These are phyloP conservation scores for Candida anutae DNA, from an alignment of 1,139 yeast genomes.

Conservation along the genomic window DNA sequence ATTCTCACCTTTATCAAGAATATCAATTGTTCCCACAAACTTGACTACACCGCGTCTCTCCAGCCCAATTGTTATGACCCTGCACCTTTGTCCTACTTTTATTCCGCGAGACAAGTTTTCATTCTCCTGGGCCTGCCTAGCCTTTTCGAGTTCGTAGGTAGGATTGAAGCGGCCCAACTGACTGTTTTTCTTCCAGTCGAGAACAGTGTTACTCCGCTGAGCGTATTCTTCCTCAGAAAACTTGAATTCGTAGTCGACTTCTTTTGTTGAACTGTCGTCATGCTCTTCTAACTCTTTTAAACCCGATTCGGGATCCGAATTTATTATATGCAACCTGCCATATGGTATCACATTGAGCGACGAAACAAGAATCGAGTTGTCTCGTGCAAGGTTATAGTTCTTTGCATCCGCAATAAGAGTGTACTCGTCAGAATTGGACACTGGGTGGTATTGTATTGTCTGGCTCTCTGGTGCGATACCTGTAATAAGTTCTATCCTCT, in stretches of 20 bases:
- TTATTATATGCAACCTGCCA: conserved; percentile 47
- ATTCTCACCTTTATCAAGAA: conserved; percentile 39
- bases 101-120: conserved; percentile 15
- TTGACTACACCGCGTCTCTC: conserved; percentile 62
- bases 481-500: conserved; percentile 60
- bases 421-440: conserved; percentile 31
- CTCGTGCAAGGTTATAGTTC: conserved; percentile 11
- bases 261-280: conserved; percentile 11
- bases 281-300: conserved; percentile 33
- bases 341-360: conserved; percentile 23
- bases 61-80: conserved; percentile 36
- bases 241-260: conserved; percentile 30
- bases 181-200: conserved; percentile 66
- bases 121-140: conserved; percentile 16
- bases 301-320: conserved; percentile 45
- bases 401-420: conserved; percentile 13
- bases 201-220: conserved; percentile 51
- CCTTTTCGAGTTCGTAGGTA: conserved; percentile 21
- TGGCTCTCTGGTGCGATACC: conserved; percentile 68
- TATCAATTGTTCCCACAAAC: conserved; percentile 61
- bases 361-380: conserved; percentile 9
- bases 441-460: conserved; percentile 41
- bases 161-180: conserved; percentile 71
- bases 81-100: conserved; percentile 31
- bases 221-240: conserved; percentile 65